Conservation (phyloP, 192 early-diverging fungal species). For the Backusella tuberculispora region DNA sequence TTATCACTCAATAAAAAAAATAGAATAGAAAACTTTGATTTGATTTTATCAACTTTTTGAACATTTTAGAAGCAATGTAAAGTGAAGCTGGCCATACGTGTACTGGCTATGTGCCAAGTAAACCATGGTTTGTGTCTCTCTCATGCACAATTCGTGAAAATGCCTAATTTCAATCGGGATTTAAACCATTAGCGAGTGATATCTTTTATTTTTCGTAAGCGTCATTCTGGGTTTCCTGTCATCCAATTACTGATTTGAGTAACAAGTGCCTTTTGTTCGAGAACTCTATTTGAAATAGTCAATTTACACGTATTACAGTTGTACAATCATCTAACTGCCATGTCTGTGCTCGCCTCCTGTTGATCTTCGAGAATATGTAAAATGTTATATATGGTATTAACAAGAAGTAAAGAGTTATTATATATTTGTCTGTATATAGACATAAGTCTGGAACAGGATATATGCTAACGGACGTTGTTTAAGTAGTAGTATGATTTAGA, state of each 20-base stretch:
- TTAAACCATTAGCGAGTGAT: not conserved
- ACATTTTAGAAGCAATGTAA: not conserved
- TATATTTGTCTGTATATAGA: not conserved
- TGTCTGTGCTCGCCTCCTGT: conserved; percentile 14
- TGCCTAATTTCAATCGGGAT: not conserved
- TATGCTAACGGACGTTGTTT: not conserved
- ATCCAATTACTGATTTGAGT: conserved; percentile 9
- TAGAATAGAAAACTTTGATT: not conserved
- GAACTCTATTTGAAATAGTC: conserved; percentile 13
- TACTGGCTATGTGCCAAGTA: too few relatives aligned
- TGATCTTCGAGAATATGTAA: not conserved
- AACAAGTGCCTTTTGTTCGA: not conserved
- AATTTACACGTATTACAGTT: not conserved
- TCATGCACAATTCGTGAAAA: conserved; percentile 13
- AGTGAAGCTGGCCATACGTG: not conserved
- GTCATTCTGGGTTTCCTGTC: conserved; percentile 1
- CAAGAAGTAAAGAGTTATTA: not conserved
- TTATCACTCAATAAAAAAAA: too few relatives aligned
- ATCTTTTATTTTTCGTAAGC: not conserved
- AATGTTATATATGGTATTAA: not conserved
- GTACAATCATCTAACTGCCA: not conserved
- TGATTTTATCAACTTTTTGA: not conserved
- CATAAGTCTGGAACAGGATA: not conserved
- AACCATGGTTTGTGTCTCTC: not conserved
- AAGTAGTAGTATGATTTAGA: not conserved